These are phyloP conservation scores for Huiozyma sinensis DNA, from an alignment of 805 yeast species.

Conservation along the genomic window DNA sequence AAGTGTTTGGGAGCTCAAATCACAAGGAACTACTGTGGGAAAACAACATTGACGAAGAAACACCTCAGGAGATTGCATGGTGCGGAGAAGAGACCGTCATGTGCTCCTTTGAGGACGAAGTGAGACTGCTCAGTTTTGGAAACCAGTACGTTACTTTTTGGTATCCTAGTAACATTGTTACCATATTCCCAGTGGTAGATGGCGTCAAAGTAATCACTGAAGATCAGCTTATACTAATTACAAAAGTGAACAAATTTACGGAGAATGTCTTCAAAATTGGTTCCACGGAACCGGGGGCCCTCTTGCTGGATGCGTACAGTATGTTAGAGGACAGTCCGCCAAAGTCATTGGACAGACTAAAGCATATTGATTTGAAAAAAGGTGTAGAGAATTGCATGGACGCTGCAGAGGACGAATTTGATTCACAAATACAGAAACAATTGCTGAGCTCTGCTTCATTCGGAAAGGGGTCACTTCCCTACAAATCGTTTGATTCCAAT, in stretches of 20 bases:
- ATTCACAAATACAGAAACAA: constrained; percentile 67
- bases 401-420: constrained; percentile 72
- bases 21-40: constrained; percentile 16
- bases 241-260: constrained; percentile 48
- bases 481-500: constrained; percentile 45
- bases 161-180: constrained; percentile 36
- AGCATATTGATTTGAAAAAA: constrained; percentile 37
- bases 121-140: constrained; percentile 63
- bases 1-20: constrained; percentile 34
- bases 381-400: constrained; percentile 66
- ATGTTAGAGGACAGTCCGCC: constrained; percentile 60
- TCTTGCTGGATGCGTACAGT: constrained; percentile 68
- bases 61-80: constrained; percentile 55
- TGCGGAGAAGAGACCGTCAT: constrained; percentile 78
- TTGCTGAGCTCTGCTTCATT: constrained; percentile 72
- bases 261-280: constrained; percentile 69
- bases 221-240: constrained; percentile 47
- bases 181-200: constrained; percentile 46
- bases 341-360: constrained; percentile 67
- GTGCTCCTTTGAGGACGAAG: constrained; percentile 45
- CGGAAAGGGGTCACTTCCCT: constrained; percentile 55
- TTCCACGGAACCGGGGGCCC: constrained; percentile 71
- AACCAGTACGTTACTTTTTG: constrained; percentile 37
- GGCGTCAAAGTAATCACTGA: constrained; percentile 61
- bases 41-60: constrained; percentile 13